These are phyloP conservation scores for Mycena maculata DNA, from an alignment of 768 basidiomycete species.

Conservation along the genomic window DNA sequence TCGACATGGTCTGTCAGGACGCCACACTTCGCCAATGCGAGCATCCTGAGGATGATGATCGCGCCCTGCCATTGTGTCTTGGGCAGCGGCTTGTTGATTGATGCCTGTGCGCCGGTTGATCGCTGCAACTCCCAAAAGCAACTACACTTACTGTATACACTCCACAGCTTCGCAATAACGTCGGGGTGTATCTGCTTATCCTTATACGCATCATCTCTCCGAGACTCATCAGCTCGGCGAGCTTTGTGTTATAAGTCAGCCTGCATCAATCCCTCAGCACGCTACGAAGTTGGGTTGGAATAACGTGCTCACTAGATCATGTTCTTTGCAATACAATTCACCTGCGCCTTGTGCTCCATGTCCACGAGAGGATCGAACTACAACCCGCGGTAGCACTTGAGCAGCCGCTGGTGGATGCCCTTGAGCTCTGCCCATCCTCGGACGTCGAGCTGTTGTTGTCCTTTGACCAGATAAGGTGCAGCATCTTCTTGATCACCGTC, in stretches of 20 bases:
- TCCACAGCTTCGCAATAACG: slow-evolving; percentile 93
- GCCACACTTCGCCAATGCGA: slow-evolving; percentile 86
- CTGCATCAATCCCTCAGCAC: slow-evolving; percentile 52
- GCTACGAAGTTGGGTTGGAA: not conserved
- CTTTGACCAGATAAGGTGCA: slow-evolving; percentile 97
- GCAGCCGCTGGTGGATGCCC: slow-evolving; percentile 85
- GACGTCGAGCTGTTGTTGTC: slow-evolving; percentile 85
- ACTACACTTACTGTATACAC: slow-evolving; percentile 86
- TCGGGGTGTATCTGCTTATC: slow-evolving; percentile 89
- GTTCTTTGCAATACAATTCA: slow-evolving; percentile 94
- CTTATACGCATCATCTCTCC: slow-evolving; percentile 97
- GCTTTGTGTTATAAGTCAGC: slow-evolving; percentile 88
- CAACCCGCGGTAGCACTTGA: slow-evolving; percentile 88
- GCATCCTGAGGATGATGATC: slow-evolving; percentile 97
- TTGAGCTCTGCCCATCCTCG: slow-evolving; percentile 76
- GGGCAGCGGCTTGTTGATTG: slow-evolving; percentile 79
- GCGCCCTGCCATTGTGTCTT: slow-evolving; percentile 91
- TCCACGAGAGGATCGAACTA: slow-evolving; percentile 89
- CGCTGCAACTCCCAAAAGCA: not conserved
- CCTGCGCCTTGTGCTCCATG: slow-evolving; percentile 83
- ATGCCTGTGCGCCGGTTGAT: slow-evolving; percentile 57
- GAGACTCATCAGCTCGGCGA: slow-evolving; percentile 94
- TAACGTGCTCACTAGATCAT: slow-evolving; percentile 85
- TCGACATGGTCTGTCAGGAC: slow-evolving; percentile 85
- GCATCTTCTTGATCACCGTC: slow-evolving; percentile 94